These are phyloP conservation scores for Guillardia theta DNA, from an alignment of 78 protist genomes.

Conservation along the genomic window DNA sequence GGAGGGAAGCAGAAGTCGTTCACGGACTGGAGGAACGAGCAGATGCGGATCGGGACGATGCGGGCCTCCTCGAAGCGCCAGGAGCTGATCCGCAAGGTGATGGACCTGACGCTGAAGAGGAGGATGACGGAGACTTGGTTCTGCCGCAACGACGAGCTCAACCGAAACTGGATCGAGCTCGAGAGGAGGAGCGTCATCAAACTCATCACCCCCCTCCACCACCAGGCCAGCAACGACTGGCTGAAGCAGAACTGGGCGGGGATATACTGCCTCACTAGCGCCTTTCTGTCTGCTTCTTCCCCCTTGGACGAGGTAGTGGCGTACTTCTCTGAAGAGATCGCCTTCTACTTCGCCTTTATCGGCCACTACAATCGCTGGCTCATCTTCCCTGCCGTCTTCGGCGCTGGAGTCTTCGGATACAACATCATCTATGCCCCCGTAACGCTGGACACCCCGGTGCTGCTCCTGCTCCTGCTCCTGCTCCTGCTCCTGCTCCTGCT, in stretches of 20 bases:
- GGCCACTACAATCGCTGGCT: neutral
- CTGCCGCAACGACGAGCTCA: neutral
- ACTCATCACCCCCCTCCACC: neutral
- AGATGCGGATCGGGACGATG: neutral
- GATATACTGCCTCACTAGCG: neutral
- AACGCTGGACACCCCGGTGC: too few relatives aligned
- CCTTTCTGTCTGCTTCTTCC: neutral
- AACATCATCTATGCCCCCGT: too few relatives aligned
- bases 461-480: too few relatives aligned
- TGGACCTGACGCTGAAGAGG: neutral
- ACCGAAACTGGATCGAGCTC: neutral
- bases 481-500: too few relatives aligned
- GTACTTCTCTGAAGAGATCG: neutral
- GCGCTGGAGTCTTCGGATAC: neutral
- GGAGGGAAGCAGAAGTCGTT: too few relatives aligned
- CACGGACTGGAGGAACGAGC: neutral
- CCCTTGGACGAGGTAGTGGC: neutral
- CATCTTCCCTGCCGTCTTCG: neutral
- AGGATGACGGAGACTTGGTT: neutral
- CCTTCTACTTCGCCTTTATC: neutral
- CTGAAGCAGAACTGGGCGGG: neutral
- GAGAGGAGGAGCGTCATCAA: neutral
- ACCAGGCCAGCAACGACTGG: neutral
- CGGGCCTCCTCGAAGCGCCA: neutral
- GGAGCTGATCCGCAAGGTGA: neutral